Conservation (phyloP, 305 asterid species). For the Withania somnifera region DNA sequence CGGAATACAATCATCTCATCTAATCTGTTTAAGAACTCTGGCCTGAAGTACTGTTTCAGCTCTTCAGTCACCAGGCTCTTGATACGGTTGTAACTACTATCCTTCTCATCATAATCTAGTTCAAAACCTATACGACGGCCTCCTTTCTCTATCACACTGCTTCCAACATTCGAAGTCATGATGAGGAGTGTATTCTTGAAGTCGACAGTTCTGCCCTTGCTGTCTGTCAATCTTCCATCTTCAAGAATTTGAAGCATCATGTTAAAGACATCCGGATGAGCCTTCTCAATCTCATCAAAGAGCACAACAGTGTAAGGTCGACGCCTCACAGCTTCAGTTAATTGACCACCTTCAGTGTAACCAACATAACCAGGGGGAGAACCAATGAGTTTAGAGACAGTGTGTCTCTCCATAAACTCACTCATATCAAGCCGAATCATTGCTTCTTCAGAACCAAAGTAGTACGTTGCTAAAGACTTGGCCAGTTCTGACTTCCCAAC, state of each 20-base stretch:
- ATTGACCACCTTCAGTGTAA: slow-evolving; percentile 95
- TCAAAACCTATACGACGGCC: slow-evolving; percentile 85
- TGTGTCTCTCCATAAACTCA: slow-evolving; percentile 98
- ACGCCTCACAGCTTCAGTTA: slow-evolving; percentile 92
- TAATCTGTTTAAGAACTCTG: slow-evolving; percentile 83
- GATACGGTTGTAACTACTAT: slow-evolving; percentile 76
- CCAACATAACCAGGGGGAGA: slow-evolving; percentile 98
- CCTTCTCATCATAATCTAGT: slow-evolving; percentile 76
- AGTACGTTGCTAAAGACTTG: slow-evolving; percentile 78
- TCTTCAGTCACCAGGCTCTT: slow-evolving; percentile 87
- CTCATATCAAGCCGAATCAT: slow-evolving; percentile 99
- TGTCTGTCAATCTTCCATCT: slow-evolving; percentile 93
- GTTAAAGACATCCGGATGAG: slow-evolving; percentile 92
- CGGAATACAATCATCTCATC: slow-evolving; percentile 96
- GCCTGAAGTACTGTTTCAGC: slow-evolving; percentile 89
- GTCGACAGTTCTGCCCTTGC: slow-evolving; percentile 93
- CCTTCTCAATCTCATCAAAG: slow-evolving; percentile 89
- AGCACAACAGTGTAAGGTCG: slow-evolving; percentile 91
- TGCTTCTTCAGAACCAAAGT: slow-evolving; percentile 96
- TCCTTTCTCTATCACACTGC: slow-evolving; percentile 88
- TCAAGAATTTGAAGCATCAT: slow-evolving; percentile 99
- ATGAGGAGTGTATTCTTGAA: slow-evolving; percentile 90
- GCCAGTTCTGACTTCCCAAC: slow-evolving; percentile 97
- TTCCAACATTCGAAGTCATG: slow-evolving; percentile 94
- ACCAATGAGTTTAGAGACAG: slow-evolving; percentile 89